Evolutionary conservation across 257 asterid genomes (phyloP), one percentile per base, ranked within the genome.

Genomic region (Forsythia viridissima): DNA sequence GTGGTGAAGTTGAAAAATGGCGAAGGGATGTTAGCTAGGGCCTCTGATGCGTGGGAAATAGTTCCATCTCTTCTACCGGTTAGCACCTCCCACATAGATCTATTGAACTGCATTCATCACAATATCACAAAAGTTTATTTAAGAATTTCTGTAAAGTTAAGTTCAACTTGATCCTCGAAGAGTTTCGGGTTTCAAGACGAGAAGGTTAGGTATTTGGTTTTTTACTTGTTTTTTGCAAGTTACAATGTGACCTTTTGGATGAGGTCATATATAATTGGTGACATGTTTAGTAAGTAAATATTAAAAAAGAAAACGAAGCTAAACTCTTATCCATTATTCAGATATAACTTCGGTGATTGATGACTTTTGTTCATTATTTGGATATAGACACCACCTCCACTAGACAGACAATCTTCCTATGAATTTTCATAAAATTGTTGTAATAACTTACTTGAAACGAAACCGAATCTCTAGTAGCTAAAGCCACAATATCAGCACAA

Each of bases 11-110:
- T 41, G 79, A 80, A 76, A 44, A 63, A 76, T 5, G 91, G 88
- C 2, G 90, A 79, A 13, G 94, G 92, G 24, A 90, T 75, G 24
- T 80, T 74, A 30, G 82, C 55, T 8, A 39, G 15, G 40, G 80
- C 89, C 48, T 90, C 92, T 0, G 80, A 55, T 0, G 67, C 78
- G 3, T 34, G 68, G 13, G 93, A 90, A 24, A 84, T 70, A 3
- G 16, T 86, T n/a, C 95, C 95, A 77, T 90, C 95, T 72, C 87
- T 81, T 80, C 95, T 84, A 2, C 91, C 91, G 0, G 85, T 84
- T 1, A 66, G 70, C 72, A 88, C 91, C 7, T 83, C 83, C 92
- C 94, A 90, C 81, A 86, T 79, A 5, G 84, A 66, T 55, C 63
- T 63, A 2, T 82, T 82, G 43, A 86, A 84, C 90, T 82, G 79